These are phyloP conservation scores for Exophiala viscosa DNA, from an alignment of 2,329 filamentous ascomycete genomes.

Conservation along the genomic window DNA sequence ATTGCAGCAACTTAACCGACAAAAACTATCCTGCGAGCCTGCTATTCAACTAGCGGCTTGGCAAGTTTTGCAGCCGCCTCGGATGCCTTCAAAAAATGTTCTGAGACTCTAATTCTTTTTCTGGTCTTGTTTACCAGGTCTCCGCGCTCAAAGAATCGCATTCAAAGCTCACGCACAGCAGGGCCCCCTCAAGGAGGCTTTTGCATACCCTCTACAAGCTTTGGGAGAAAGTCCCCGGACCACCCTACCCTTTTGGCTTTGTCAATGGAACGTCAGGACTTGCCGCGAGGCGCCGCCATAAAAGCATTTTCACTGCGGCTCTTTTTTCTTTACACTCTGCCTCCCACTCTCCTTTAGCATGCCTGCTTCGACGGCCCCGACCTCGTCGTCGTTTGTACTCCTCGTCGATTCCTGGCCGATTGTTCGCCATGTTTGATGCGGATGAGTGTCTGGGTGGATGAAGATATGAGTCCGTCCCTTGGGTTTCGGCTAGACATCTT, in stretches of 20 bases:
- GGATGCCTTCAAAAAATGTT: background rate
- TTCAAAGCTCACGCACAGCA: slow-evolving; percentile 97
- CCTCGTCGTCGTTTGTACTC: slow-evolving; percentile 54
- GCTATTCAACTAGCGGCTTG: background rate
- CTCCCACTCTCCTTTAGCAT: slow-evolving; percentile 47
- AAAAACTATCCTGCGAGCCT: no score
- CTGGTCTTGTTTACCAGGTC: slow-evolving; percentile 31
- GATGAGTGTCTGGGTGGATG: slow-evolving; percentile 59
- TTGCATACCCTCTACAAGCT: slow-evolving; percentile 54
- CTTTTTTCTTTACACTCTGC: slow-evolving; percentile 36
- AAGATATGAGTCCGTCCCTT: slow-evolving; percentile 78
- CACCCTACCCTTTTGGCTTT: slow-evolving; percentile 48
- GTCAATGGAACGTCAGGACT: slow-evolving; percentile 44
- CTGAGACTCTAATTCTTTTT: slow-evolving; percentile 4
- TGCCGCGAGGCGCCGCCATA: slow-evolving; percentile 99
- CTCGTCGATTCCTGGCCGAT: slow-evolving; percentile 32
- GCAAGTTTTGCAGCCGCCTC: background rate
- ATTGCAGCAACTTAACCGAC: no score
- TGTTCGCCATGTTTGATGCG: slow-evolving; percentile 31
- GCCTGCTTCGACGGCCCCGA: slow-evolving; percentile 40
- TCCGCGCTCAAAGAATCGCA: slow-evolving; percentile 99
- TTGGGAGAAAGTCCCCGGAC: slow-evolving; percentile 99
- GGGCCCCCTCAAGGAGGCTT: slow-evolving; percentile 21
- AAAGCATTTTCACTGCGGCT: slow-evolving; percentile 85
- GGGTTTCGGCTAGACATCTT: slow-evolving; percentile 18